These are phyloP conservation scores for Neofusicoccum umdonicola DNA, from an alignment of 2,329 filamentous ascomycete genomes.

Conservation along the genomic window DNA sequence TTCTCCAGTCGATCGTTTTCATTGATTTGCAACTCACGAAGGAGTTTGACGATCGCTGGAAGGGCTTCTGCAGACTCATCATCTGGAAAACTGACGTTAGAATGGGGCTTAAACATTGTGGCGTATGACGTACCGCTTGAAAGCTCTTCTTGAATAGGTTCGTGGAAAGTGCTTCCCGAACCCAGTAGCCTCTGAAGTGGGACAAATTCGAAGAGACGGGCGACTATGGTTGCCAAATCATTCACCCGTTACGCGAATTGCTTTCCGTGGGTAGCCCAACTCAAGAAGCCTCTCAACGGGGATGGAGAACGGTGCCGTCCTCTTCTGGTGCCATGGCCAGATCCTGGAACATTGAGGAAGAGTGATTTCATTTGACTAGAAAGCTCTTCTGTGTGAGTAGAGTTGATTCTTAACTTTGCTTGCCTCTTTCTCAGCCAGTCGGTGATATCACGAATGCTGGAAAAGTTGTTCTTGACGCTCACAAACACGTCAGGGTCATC, in stretches of 20 bases:
- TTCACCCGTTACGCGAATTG: background rate
- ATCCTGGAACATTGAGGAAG: background rate
- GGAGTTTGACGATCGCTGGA: background rate
- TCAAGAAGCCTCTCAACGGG: background rate
- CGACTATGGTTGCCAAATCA: background rate
- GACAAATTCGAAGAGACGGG: background rate
- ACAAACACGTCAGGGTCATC: background rate
- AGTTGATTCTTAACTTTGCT: background rate
- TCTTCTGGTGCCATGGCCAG: background rate
- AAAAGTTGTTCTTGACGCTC: background rate
- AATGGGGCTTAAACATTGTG: too few relatives aligned
- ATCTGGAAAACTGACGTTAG: background rate
- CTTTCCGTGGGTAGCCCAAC: background rate
- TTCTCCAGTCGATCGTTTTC: background rate
- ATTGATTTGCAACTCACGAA: background rate
- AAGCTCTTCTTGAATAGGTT: too few relatives aligned
- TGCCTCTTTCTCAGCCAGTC: background rate
- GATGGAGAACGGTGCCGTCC: background rate
- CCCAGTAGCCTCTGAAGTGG: too few relatives aligned
- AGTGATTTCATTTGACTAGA: background rate
- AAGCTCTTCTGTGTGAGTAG: background rate
- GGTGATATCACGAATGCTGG: background rate
- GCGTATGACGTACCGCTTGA: too few relatives aligned
- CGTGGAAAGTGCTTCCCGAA: rapidly evolving
- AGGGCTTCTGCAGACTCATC: too few relatives aligned